Evolutionary conservation across 192 early-diverging fungal species (phyloP).

Genomic region (Allomyces macrogynus): DNA sequence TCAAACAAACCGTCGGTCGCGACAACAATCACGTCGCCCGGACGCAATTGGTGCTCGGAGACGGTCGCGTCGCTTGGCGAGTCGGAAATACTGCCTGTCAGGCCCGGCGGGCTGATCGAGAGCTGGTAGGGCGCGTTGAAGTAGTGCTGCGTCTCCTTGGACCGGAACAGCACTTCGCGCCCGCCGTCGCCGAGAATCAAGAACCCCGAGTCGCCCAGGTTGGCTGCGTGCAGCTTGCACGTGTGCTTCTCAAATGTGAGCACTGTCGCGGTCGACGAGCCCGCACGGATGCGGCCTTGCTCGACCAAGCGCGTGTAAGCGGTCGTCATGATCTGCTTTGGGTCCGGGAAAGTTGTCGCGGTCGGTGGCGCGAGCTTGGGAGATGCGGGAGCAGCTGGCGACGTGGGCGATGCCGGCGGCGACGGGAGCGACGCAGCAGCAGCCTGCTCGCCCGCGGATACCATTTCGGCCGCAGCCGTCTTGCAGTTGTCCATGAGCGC

Average conservation of each 20-base stretch:
- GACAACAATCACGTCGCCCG: conserved; percentile 8
- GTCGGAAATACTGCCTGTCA: conserved; percentile 4
- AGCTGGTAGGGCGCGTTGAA: conserved; percentile 9
- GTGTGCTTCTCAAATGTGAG: conserved; percentile 5
- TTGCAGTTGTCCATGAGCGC: conserved; percentile 8
- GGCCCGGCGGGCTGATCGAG: conserved; percentile 4
- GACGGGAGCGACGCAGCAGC: too few relatives aligned
- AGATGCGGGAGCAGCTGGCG: too few relatives aligned
- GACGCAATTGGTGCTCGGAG: conserved; percentile 1
- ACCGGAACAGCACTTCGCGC: conserved; percentile 3
- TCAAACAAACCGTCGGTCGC: conserved; percentile 9
- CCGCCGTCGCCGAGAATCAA: conserved; percentile 1
- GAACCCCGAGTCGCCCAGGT: conserved; percentile 6
- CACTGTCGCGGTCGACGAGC: conserved; percentile 6
- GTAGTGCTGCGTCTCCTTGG: conserved; percentile 7
- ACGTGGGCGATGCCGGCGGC: too few relatives aligned
- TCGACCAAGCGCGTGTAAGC: conserved; percentile 4
- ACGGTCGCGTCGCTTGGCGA: conserved; percentile 1
- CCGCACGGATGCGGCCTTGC: conserved; percentile 5
- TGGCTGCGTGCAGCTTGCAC: conserved; percentile 4
- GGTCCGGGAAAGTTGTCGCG: neutral
- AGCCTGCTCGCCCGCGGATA: too few relatives aligned
- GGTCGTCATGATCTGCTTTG: neutral
- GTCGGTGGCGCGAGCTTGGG: too few relatives aligned
- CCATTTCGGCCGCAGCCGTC: conserved; percentile 1